Base-by-base conservation (phyloP, 257 asterid species). In the Cruciata laevipes region DNA sequence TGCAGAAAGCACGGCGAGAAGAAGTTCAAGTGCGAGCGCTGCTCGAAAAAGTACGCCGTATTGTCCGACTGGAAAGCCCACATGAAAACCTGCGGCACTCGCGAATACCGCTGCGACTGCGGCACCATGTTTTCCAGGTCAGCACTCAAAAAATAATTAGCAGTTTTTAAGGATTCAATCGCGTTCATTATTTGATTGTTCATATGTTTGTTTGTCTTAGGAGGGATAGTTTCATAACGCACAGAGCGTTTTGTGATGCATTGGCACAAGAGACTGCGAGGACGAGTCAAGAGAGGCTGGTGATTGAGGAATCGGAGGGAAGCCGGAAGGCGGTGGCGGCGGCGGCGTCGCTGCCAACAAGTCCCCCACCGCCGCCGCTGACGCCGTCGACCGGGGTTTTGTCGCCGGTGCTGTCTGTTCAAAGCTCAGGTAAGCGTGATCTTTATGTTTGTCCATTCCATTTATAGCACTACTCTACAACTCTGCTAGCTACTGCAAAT, bases 51-150 rank as follows among this genome's bases (percentile, higher is more conserved):
- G 23, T 92, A 89, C 63, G 98, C 98, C 0, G 98, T 92, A 1
- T 83, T 77, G 52, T 89, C 96, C 1, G 98, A 92, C 59, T 86
- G 95, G 96, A 92, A 89, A 84, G 96, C 98, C 14, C 98, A 92
- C 72, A 87, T 86, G 93, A 92, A 87, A 66, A 86, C 89, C 37
- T 92, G 98, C 62, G 98, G 97, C 51, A 89, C 97, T 51, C 75
- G 94, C 10, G 97, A 89, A 67, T 92, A 89, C 66, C 93, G 88
- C 16, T 92, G 98, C 14, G 95, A 92, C 66, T 92, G 98, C 60
- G 98, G 98, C 58, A 87, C 98, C 63, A 75, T 89, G 69, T 92
- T 92, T 74, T 87, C 98, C 0, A 85, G 98, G 98, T 88, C 13
- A 14, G 55, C 25, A 5, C 18, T 51, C 4, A 14, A 25, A 33